Evolutionary conservation across 176 grass and related monocot species (phyloP).

Genomic region (bread wheat (Triticum aestivum)): IWGSC_CS_RefSeq_v2.1 NC_057796.1:483585181-483585680

Average conservation of each 20-base stretch:
- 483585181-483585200: neutral
- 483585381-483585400: neutral
- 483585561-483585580: conserved; percentile 92
- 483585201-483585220: conserved; percentile 17
- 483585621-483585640: conserved; percentile 87
- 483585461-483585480: neutral
- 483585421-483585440: neutral
- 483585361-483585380: neutral
- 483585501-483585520: conserved; percentile 29
- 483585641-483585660: conserved; percentile 76
- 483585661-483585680: conserved; percentile 25
- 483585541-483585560: conserved; percentile 94
- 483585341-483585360: neutral
- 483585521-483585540: conserved; percentile 78
- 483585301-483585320: neutral
- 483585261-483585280: neutral
- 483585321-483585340: conserved; percentile 36
- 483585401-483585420: conserved; percentile 9
- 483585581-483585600: conserved; percentile 94
- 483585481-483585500: neutral
- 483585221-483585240: neutral
- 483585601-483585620: conserved; percentile 93
- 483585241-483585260: neutral
- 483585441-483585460: neutral
- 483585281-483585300: neutral